These are phyloP conservation scores for Coniochaeta ligniaria DNA, from an alignment of 2,329 filamentous ascomycete species.

Conservation along the genomic window DNA sequence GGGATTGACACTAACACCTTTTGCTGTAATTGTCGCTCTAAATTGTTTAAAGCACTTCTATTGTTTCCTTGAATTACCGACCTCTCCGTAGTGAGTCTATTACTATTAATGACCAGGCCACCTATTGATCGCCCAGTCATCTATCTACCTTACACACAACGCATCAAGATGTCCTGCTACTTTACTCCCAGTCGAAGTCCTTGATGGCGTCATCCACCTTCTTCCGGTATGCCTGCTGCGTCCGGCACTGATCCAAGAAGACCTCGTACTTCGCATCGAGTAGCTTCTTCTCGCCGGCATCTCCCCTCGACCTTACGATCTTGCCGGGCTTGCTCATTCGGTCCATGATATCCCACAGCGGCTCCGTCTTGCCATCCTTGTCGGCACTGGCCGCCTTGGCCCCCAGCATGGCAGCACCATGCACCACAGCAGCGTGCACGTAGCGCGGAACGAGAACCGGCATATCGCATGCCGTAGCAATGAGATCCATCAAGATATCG, in stretches of 20 bases:
- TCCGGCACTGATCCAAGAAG: slow-evolving; percentile 87
- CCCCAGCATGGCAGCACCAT: slow-evolving; percentile 97
- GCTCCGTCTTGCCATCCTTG: slow-evolving; percentile 70
- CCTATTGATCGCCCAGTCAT: background rate
- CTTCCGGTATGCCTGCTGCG: slow-evolving; percentile 74
- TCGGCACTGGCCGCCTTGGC: slow-evolving; percentile 91
- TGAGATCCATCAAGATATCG: slow-evolving; percentile 79
- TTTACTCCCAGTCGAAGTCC: slow-evolving; percentile 20
- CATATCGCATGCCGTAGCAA: slow-evolving; percentile 86
- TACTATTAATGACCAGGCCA: background rate
- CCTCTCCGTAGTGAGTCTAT: background rate
- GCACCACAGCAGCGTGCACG: slow-evolving; percentile 90
- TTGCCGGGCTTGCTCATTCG: slow-evolving; percentile 92
- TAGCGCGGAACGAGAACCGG: slow-evolving; percentile 91
- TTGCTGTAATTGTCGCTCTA: background rate
- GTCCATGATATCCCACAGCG: slow-evolving; percentile 95
- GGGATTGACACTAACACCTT: background rate
- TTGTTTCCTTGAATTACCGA: background rate
- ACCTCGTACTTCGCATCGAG: slow-evolving; percentile 87
- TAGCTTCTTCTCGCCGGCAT: slow-evolving; percentile 69
- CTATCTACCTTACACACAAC: no score
- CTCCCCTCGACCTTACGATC: slow-evolving; percentile 66
- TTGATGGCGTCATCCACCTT: slow-evolving; percentile 61
- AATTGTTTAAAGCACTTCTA: background rate
- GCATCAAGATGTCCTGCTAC: background rate